Evolutionary conservation across 2,329 filamentous ascomycete genomes (phyloP).

Genomic region (Grosmannia clavigera): DNA sequence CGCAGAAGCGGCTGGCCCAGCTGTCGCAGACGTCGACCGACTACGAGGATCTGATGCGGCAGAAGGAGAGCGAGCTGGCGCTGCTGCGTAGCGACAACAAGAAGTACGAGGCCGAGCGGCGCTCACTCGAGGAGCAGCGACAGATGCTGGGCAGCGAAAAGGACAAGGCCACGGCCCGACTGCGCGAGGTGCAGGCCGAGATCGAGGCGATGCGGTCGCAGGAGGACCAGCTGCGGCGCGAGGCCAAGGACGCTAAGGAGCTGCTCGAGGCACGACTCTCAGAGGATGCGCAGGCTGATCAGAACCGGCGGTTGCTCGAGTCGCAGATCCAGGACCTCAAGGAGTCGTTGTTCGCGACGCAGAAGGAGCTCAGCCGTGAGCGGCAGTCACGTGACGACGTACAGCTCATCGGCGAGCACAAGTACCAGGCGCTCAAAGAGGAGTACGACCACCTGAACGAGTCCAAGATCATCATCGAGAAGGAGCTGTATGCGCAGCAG

Average conservation of each 20-base stretch:
- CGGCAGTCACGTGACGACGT: conserved; percentile 91
- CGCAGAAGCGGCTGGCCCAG: conserved; percentile 75
- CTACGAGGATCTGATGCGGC: conserved; percentile 85
- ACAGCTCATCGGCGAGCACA: conserved; percentile 79
- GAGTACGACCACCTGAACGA: conserved; percentile 83
- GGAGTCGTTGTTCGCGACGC: conserved; percentile 67
- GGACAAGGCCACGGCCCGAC: conserved; percentile 60
- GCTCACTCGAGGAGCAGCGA: conserved; percentile 67
- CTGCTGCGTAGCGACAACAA: conserved; percentile 76
- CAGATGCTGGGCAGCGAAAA: conserved; percentile 60
- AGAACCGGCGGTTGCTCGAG: conserved; percentile 73
- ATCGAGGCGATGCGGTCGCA: conserved; percentile 77
- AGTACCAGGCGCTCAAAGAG: conserved; percentile 66
- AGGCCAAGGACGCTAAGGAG: conserved; percentile 77
- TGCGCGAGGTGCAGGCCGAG: conserved; percentile 79
- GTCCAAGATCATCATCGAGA: conserved; percentile 93
- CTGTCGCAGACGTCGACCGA: conserved; percentile 85
- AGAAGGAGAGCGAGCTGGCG: conserved; percentile 86
- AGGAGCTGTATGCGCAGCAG: conserved; percentile 92
- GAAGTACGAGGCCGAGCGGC: conserved; percentile 70
- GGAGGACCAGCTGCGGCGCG: conserved; percentile 71
- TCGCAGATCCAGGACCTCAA: conserved; percentile 82
- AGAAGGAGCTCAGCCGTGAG: conserved; percentile 82
- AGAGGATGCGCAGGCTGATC: conserved; percentile 73
- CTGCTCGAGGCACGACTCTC: conserved; percentile 80